These are phyloP conservation scores for Platanthera guangdongensis DNA, from an alignment of 106 monocot genomes.

Conservation along the genomic window DNA sequence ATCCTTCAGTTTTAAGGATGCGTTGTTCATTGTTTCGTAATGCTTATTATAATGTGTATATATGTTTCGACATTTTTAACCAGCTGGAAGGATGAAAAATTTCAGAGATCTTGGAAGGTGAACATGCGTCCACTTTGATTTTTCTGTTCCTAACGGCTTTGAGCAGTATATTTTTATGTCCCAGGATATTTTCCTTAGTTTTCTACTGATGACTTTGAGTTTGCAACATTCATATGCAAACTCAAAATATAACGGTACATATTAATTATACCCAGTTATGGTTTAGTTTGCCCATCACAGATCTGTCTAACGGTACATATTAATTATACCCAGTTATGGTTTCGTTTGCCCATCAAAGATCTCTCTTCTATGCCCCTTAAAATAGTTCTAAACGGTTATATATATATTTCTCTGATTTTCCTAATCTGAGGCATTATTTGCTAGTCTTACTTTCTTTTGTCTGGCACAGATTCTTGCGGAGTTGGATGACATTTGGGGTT, in stretches of 20 bases:
- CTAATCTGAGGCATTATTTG: background rate
- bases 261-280: background rate
- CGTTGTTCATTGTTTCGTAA: too few relatives aligned
- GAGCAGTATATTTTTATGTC: background rate
- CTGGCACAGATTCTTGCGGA: background rate
- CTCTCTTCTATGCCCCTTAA: background rate
- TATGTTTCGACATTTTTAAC: too few relatives aligned
- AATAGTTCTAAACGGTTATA: background rate
- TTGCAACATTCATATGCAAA: background rate
- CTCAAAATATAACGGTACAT: background rate
- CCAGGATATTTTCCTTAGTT: background rate
- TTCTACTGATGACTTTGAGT: background rate
- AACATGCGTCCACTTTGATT: too few relatives aligned
- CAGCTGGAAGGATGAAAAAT: too few relatives aligned
- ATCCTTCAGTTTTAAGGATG: too few relatives aligned
- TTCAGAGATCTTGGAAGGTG: too few relatives aligned
- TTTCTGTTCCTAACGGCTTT: too few relatives aligned
- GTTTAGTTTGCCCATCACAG: too few relatives aligned
- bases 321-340: background rate
- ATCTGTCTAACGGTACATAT: background rate
- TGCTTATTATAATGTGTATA: too few relatives aligned
- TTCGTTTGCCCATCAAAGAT: background rate
- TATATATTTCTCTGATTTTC: background rate
- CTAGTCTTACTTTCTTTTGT: background rate
- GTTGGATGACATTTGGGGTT: slow-evolving; percentile 4